Conservation (phyloP, 441 rosid species). For the Adansonia madagascariensis region DNA sequence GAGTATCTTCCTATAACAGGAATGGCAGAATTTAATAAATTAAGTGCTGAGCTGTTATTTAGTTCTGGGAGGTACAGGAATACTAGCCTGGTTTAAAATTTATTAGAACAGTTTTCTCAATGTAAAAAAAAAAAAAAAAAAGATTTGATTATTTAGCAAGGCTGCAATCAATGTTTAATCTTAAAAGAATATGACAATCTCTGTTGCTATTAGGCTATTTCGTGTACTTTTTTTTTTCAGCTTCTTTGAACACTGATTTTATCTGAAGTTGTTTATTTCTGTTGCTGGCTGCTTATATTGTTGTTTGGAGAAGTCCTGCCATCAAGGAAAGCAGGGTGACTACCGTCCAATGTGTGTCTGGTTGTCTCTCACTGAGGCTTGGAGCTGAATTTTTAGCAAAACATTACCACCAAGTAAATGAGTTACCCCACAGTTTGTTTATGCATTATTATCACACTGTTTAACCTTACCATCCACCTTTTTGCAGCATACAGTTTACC, state of each 20-base stretch:
- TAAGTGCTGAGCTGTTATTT: slow-evolving; percentile 26
- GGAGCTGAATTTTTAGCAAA: slow-evolving; percentile 42
- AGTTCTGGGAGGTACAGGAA: slow-evolving; percentile 25
- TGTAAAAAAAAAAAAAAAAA: neutral
- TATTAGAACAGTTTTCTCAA: neutral
- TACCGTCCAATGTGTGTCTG: slow-evolving; percentile 41
- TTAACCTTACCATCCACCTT: slow-evolving; percentile 8
- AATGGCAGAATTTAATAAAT: slow-evolving; percentile 27
- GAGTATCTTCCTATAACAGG: slow-evolving; percentile 33
- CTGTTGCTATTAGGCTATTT: neutral
- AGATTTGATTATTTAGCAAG: neutral
- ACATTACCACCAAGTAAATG: slow-evolving; percentile 34
- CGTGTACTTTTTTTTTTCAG: neutral
- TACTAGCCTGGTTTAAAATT: neutral
- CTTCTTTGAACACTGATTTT: neutral
- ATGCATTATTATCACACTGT: slow-evolving; percentile 3
- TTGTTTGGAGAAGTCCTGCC: slow-evolving; percentile 33
- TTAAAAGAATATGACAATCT: neutral
- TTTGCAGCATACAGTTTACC: slow-evolving; percentile 44
- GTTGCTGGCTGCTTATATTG: slow-evolving; percentile 13
- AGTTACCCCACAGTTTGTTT: neutral
- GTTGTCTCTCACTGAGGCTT: slow-evolving; percentile 37
- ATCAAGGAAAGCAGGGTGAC: slow-evolving; percentile 37
- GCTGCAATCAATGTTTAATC: neutral
- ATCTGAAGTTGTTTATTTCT: slow-evolving; percentile 8